Base-by-base conservation (phyloP, 495 filamentous ascomycete genomes). In the Chaetomium tenue region DNA sequence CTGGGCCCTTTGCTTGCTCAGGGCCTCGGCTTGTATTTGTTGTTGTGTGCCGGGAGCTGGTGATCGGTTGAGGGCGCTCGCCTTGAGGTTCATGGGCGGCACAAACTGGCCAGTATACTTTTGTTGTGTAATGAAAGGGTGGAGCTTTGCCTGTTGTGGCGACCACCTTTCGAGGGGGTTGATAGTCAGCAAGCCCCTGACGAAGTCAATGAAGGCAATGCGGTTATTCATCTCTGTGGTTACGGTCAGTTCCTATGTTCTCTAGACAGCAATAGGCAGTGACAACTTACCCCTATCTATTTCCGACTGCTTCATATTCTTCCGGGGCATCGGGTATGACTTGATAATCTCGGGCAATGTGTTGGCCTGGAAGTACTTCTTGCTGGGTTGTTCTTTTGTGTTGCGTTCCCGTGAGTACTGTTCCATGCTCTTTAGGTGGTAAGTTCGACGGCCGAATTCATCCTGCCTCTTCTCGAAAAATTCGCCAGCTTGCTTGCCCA, bases 261-360 rank as follows among this genome's bases (percentile, higher is more conserved):
- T 7, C 0, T 20, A 11, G 16, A 5, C 12, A 26, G 20, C 20
- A n/a, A 63, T 22, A 51, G 15, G 4, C 51, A 22, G 48, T n/a
- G 44, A 23, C 44, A 26, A 40, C 86, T 66, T 81, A 97, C 95
- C 95, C 89, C 94, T 82, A 62, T 99, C 95, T 64, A 98, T 87
- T 75, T 99, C 95, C 66, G 87, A 87, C 67, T 89, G 95, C 79
- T 99, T 99, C 95, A 99, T 99, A 67, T 97, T 96, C 79, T 99
- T 99, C 72, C 95, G 81, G 33, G 95, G 95, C 93, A 99, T 96
- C 42, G 94, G 87, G 74, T 99, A 99, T 66, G 89, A 90, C 71
- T 94, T 88, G 75, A 99, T 97, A 66, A 99, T 98, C 63, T 98
- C 95, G 18, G 95, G 92, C 56, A 99, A 76, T 3, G 92, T 96